Percentiles rank a stretch among this genome's conserved stretches.
These are phyloP conservation scores for Cucurbita pepo DNA, from an alignment of 306 rosid species.

Conservation along the genomic window DNA sequence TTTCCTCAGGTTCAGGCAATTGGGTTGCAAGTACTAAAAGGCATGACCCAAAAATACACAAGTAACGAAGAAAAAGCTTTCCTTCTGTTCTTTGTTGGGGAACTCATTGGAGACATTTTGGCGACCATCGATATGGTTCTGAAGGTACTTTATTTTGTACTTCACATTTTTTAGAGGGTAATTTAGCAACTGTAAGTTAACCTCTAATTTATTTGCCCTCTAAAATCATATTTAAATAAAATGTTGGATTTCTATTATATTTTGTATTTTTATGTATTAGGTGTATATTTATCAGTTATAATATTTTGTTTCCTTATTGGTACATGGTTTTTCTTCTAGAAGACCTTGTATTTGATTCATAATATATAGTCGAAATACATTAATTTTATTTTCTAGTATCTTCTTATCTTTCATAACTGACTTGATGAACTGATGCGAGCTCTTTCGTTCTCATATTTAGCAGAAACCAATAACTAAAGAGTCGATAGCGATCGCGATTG, in stretches of 20 bases:
- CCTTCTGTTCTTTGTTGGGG: conserved; percentile 59
- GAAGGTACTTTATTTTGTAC: conserved; percentile 30
- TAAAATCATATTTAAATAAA: too few relatives aligned
- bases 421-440: background rate
- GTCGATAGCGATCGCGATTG: conserved; percentile 46
- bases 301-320: too few relatives aligned
- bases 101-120: conserved; percentile 44
- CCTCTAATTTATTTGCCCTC: too few relatives aligned
- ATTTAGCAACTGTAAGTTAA: too few relatives aligned
- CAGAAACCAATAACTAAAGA: conserved; percentile 69
- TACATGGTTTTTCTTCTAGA: too few relatives aligned
- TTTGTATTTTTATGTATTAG: too few relatives aligned
- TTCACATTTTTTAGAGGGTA: background rate
- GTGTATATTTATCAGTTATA: too few relatives aligned
- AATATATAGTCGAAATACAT: too few relatives aligned
- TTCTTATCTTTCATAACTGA: background rate
- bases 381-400: background rate
- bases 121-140: conserved; percentile 35
- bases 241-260: too few relatives aligned
- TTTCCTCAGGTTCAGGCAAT: conserved; percentile 54
- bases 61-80: conserved; percentile 39
- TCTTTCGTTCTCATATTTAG: background rate
- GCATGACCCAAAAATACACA: conserved; percentile 39
- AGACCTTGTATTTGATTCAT: too few relatives aligned
- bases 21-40: conserved; percentile 71